Evolutionary conservation across 2,329 filamentous ascomycete species (phyloP), one percentile per base, ranked within the genome.

Genomic region (Fusarium sp.): DNA sequence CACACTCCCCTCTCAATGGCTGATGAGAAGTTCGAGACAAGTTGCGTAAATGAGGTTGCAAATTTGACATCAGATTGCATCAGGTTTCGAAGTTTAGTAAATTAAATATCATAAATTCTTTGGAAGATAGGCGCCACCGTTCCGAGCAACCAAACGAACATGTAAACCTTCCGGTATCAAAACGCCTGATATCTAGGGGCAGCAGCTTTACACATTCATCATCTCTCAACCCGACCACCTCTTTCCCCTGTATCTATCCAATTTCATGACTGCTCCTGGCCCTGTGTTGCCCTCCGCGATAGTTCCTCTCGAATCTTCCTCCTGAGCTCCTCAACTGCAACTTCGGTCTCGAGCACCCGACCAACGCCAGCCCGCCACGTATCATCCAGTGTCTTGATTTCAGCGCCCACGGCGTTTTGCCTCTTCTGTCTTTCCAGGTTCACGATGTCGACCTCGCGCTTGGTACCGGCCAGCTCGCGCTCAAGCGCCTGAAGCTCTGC

Each of bases 311-410:
- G 76, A 52, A 94, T 88, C 79, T 92, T 86, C 71, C 83, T 82
- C 76, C 89, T 85, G 73, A 98, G 74, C 49, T 84, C 86, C 80
- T 97, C 93, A 11, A 91, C 91, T 1, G 94, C 96, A 55, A 95
- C 85, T 83, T 98, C 93, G 0, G 93, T 92, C 86, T 98, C 94
- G 39, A 98, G 82, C 46, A 96, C 90, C 62, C 89, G 87, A 5
- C 92, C 92, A 2, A 98, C 88, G 24, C 93, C 93, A 50, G 84
- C 86, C 80, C 87, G 90, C 95, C 95, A 98, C 5, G 87, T 88
- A 64, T 93, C 89, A 75, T 97, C 93, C 36, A 97, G 79, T 6
- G 87, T 87, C 60, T 82, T 83, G 75, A 98, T 83, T 84, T 98
- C 95, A 7, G 87, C 92, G 46, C 84, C 88, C 4, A 90, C 90